A percentile compares a stretch with the other conserved stretches of the same genome.
These are phyloP conservation scores for Keithomyces neogunnii DNA, from an alignment of 2,329 filamentous ascomycete species.

Conservation along the genomic window DNA sequence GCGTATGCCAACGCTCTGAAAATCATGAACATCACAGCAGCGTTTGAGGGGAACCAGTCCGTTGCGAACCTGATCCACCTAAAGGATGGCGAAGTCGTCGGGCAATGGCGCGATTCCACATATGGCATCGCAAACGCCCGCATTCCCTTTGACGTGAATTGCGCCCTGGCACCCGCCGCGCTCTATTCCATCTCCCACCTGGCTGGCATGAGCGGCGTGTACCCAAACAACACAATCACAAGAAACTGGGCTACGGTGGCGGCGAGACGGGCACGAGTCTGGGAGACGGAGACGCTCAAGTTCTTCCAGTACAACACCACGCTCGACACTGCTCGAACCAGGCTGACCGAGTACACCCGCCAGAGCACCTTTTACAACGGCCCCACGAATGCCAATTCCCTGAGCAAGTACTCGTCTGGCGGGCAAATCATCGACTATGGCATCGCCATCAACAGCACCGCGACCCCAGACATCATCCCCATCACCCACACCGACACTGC, in stretches of 20 bases:
- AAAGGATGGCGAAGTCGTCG: conserved; percentile 43
- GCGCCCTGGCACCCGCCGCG: conserved; percentile 52
- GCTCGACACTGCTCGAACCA: conserved; percentile 30
- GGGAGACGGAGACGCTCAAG: conserved; percentile 51
- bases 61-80: conserved; percentile 50
- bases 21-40: conserved; percentile 45
- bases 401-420: conserved; percentile 26
- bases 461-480: conserved; percentile 38
- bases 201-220: conserved; percentile 37
- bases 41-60: conserved; percentile 44
- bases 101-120: conserved; percentile 55
- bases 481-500: conserved; percentile 58
- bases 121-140: conserved; percentile 52
- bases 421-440: conserved; percentile 41
- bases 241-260: conserved; percentile 36
- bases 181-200: conserved; percentile 49
- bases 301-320: conserved; percentile 45
- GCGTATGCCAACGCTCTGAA: conserved; percentile 44
- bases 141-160: conserved; percentile 59
- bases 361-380: conserved; percentile 32
- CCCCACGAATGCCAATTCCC: conserved; percentile 30
- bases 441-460: conserved; percentile 45
- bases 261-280: conserved; percentile 44
- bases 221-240: conserved; percentile 29
- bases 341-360: conserved; percentile 39